These are phyloP conservation scores for Posidonia australis DNA, from an alignment of 106 monocot species.

Conservation along the genomic window DNA sequence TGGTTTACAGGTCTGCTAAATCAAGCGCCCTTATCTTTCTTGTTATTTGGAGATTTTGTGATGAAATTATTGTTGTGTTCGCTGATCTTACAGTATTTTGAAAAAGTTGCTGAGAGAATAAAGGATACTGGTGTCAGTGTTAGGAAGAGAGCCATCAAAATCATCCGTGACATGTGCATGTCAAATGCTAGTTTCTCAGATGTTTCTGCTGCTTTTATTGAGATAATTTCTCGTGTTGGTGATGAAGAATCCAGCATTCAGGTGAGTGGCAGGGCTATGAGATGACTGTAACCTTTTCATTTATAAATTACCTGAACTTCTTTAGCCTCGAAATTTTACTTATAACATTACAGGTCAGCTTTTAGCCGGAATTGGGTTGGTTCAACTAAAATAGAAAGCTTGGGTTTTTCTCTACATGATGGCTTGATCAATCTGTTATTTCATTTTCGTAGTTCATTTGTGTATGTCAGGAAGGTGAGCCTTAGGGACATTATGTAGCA, in stretches of 20 bases:
- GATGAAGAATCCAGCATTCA: constrained; percentile 97
- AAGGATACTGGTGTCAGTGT: constrained; percentile 99
- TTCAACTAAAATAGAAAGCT: no score
- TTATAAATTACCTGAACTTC: neutral
- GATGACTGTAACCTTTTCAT: neutral
- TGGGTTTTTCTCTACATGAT: no score
- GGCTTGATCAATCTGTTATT: no score
- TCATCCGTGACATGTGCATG: constrained; percentile 81
- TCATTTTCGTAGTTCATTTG: no score
- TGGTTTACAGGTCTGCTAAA: constrained; percentile 70
- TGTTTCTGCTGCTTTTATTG: constrained; percentile 70
- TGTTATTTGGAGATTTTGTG: neutral
- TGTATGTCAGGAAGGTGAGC: no score
- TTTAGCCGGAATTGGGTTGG: no score
- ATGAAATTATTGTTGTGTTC: constrained; percentile 2
- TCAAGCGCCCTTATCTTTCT: neutral
- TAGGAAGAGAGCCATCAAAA: constrained; percentile 91
- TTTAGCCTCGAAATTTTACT: no score
- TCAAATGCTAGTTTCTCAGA: constrained; percentile 64
- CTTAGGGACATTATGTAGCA: no score
- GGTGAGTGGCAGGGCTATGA: constrained; percentile 19
- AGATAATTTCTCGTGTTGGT: constrained; percentile 92
- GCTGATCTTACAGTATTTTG: constrained; percentile 64
- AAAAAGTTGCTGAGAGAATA: constrained; percentile 94
- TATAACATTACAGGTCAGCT: no score